Evolutionary conservation across 1,284 basidiomycete genomes (phyloP).

Genomic region (Leccinum glutinopallens): DNA sequence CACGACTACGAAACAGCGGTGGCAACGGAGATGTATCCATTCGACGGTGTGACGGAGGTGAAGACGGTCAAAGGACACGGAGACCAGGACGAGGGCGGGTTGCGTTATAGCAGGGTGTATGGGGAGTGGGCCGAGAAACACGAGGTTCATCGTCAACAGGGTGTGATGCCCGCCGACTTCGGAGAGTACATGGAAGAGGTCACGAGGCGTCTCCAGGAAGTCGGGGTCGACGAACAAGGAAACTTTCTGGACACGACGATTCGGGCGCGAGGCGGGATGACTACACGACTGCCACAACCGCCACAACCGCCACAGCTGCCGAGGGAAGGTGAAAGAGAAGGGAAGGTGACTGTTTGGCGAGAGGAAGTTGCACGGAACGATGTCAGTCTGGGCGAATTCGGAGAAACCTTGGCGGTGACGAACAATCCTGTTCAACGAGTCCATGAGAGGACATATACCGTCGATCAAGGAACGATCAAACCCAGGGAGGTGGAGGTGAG

Average conservation of each 20-base stretch:
- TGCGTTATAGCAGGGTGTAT: slow-evolving; percentile 33
- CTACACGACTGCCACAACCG: slow-evolving; percentile 5
- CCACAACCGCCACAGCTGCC: slow-evolving; percentile 3
- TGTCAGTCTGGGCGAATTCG: slow-evolving; percentile 26
- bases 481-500: slow-evolving; percentile 30
- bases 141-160: slow-evolving; percentile 30
- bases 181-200: slow-evolving; percentile 51
- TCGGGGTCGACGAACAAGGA: slow-evolving; percentile 37
- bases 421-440: slow-evolving; percentile 20
- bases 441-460: slow-evolving; percentile 14
- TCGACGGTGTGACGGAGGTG: slow-evolving; percentile 31
- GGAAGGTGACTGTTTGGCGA: slow-evolving; percentile 55
- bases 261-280: slow-evolving; percentile 11
- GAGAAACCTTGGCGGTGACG: slow-evolving; percentile 25
- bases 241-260: slow-evolving; percentile 23
- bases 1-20: slow-evolving; percentile 32
- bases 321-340: slow-evolving; percentile 30
- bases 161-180: slow-evolving; percentile 34
- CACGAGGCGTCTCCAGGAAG: slow-evolving; percentile 45
- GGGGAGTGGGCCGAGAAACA: slow-evolving; percentile 36
- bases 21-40: slow-evolving; percentile 26
- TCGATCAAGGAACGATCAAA: slow-evolving; percentile 20
- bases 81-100: slow-evolving; percentile 14
- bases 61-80: slow-evolving; percentile 19
- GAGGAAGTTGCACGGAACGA: slow-evolving; percentile 48